Evolutionary conservation across 305 asterid genomes (phyloP).

Genomic region (Stenogyne calaminthoides): DNA sequence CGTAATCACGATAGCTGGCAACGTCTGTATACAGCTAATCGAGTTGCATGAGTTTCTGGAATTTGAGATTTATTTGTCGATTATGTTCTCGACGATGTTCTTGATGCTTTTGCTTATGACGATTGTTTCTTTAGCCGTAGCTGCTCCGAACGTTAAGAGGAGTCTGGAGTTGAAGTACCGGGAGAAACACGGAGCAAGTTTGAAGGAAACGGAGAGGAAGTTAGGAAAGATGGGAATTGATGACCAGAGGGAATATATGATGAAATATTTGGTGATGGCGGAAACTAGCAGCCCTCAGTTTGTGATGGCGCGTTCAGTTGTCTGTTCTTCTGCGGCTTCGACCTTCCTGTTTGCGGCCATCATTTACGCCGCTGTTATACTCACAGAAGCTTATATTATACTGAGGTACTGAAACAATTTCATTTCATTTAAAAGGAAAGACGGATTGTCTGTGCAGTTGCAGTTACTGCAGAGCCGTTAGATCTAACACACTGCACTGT

Average conservation of each 20-base stretch:
- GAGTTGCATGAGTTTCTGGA: background rate
- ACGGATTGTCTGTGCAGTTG: too few species aligned
- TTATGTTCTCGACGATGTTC: background rate
- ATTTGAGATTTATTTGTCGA: background rate
- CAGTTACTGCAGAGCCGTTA: too few species aligned
- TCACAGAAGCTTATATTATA: background rate
- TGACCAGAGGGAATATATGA: background rate
- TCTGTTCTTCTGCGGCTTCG: slow-evolving; percentile 2
- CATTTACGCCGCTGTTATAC: background rate
- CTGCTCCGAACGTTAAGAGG: slow-evolving; percentile 8
- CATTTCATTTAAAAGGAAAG: too few species aligned
- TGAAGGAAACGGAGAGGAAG: background rate
- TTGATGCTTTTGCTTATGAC: slow-evolving; percentile 20
- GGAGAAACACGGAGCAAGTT: slow-evolving; percentile 3
- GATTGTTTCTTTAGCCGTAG: slow-evolving; percentile 21
- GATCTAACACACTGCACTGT: too few species aligned
- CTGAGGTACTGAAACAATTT: too few species aligned
- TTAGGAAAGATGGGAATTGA: too few species aligned
- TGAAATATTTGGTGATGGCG: slow-evolving; percentile 33
- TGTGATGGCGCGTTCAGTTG: slow-evolving; percentile 29
- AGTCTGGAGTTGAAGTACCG: slow-evolving; percentile 24
- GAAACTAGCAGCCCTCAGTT: slow-evolving; percentile 37
- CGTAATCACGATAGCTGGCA: slow-evolving; percentile 18
- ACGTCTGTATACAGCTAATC: slow-evolving; percentile 2
- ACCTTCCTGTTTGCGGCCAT: slow-evolving; percentile 1